Percentiles rank a stretch among this genome's conserved stretches.
Evolutionary conservation across 2,329 filamentous ascomycete genomes (phyloP).

Genomic region (Neofusicoccum sp.): DNA sequence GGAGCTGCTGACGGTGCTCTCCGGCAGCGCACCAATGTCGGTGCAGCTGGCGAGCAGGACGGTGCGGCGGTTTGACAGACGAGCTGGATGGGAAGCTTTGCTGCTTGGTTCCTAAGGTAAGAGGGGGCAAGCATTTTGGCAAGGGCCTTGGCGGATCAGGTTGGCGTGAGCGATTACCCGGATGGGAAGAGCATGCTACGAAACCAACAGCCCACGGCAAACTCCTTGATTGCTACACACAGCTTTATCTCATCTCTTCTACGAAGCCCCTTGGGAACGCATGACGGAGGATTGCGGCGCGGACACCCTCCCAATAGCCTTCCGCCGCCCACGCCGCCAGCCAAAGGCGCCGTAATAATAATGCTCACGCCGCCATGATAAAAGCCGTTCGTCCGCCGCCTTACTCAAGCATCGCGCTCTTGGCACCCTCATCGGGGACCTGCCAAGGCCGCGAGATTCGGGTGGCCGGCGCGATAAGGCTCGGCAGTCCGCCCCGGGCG

Average conservation of each 20-base stretch:
- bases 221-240: neutral
- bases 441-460: conserved; percentile 5
- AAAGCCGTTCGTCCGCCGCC: conserved; percentile 11
- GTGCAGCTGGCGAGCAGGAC: neutral
- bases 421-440: neutral
- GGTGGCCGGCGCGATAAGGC: neutral
- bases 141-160: neutral
- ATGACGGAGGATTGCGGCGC: neutral
- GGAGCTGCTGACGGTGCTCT: neutral
- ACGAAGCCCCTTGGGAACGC: neutral
- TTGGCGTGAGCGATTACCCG: neutral
- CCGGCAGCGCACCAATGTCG: no score
- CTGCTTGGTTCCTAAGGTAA: no score
- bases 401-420: conserved; percentile 6
- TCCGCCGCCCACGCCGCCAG: neutral
- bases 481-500: neutral
- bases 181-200: neutral
- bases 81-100: neutral
- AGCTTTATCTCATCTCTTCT: neutral
- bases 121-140: neutral
- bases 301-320: no score
- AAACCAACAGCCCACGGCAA: neutral
- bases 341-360: neutral
- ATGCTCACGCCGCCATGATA: neutral
- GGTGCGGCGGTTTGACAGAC: neutral